phyloP scores from a whole-genome alignment of 345 rosid species.

The Eucalyptus globulus region DNA sequence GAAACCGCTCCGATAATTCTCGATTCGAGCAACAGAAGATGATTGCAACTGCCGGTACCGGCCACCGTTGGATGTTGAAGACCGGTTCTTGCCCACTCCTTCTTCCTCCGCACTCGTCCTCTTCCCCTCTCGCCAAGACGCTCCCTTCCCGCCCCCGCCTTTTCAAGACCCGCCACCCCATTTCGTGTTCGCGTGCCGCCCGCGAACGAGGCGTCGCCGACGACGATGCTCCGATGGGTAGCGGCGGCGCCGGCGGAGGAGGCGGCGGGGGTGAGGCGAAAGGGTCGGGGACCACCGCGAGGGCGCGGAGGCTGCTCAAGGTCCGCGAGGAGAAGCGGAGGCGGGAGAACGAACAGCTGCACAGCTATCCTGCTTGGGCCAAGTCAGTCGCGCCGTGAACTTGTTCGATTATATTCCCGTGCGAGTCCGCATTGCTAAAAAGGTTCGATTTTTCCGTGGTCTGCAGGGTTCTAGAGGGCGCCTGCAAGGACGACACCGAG shows the following conservation, averaged over 20 bases:
- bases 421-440: background rate
- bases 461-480: constrained; percentile 55
- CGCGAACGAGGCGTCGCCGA: background rate
- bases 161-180: background rate
- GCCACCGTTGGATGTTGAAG: background rate
- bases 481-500: constrained; percentile 76
- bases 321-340: constrained; percentile 82
- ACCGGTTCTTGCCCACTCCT: background rate
- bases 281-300: constrained; percentile 82
- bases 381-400: constrained; percentile 15
- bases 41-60: background rate
- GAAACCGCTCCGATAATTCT: background rate
- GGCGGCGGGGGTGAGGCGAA: background rate
- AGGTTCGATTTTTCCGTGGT: background rate
- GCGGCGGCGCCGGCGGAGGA: background rate
- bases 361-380: constrained; percentile 85
- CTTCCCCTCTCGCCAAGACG: background rate
- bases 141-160: background rate
- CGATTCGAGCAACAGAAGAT: background rate
- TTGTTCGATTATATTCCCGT: constrained; percentile 6
- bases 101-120: background rate
- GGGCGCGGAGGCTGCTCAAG: constrained; percentile 71
- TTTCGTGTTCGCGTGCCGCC: background rate
- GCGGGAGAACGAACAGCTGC: constrained; percentile 68
- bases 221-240: background rate